A percentile compares a stretch with the other conserved stretches of the same genome.
Conservation (phyloP, 805 yeast species). For the Diddensiella caesifluorescens region DNA sequence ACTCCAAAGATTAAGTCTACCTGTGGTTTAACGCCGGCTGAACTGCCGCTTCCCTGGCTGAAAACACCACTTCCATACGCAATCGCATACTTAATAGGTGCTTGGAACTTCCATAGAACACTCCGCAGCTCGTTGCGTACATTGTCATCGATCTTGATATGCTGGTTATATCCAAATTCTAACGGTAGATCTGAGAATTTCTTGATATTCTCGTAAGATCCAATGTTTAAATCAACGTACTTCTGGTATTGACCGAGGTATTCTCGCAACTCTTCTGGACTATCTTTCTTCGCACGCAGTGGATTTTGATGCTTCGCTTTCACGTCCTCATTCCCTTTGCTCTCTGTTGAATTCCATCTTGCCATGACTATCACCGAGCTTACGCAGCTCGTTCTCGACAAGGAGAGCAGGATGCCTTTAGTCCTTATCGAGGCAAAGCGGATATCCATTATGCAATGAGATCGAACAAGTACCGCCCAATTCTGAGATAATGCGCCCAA, state of each 20-base stretch:
- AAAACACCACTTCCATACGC: slow-evolving; percentile 97
- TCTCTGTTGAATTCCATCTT: too few species aligned
- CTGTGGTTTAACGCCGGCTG: slow-evolving; percentile 47
- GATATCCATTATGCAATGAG: too few species aligned
- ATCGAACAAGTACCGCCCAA: too few species aligned
- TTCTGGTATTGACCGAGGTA: slow-evolving; percentile 1
- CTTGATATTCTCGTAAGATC: slow-evolving; percentile 46
- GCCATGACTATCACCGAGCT: too few species aligned
- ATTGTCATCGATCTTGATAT: slow-evolving; percentile 41
- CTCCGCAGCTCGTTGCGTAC: slow-evolving; percentile 42
- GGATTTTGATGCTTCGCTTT: too few species aligned
- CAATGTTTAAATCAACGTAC: slow-evolving; percentile 15
- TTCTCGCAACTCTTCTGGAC: not conserved
- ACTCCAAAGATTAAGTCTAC: slow-evolving; percentile 84
- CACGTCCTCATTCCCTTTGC: too few species aligned
- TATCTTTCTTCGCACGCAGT: too few species aligned
- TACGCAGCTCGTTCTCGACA: too few species aligned
- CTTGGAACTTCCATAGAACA: slow-evolving; percentile 53
- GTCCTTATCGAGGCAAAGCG: too few species aligned
- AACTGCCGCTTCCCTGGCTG: slow-evolving; percentile 51
- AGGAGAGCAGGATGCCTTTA: too few species aligned
- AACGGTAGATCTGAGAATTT: slow-evolving; percentile 45
- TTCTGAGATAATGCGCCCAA: too few species aligned
- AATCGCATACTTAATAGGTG: slow-evolving; percentile 73
- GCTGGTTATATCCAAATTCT: slow-evolving; percentile 56